Evolutionary conservation across 805 yeast genomes (phyloP).

Genomic region (Soucietia sequanensis): DNA sequence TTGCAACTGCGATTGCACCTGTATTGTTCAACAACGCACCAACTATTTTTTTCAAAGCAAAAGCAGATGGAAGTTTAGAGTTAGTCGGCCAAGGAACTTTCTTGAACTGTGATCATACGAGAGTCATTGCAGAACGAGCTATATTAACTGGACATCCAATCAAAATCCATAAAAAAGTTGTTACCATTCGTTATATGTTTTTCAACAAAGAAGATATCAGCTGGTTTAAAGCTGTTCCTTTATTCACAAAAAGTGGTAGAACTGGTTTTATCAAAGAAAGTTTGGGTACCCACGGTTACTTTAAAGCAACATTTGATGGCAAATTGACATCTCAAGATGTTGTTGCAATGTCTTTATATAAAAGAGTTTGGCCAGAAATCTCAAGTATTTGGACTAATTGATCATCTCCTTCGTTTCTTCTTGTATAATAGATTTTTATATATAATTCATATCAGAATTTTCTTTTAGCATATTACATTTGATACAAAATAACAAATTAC

Average conservation of each 20-base stretch:
- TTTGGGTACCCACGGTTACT: constrained; percentile 97
- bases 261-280: constrained; percentile 93
- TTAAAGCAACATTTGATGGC: constrained; percentile 93
- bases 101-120: constrained; percentile 77
- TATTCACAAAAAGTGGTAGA: constrained; percentile 90
- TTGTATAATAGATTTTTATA: no score
- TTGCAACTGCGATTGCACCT: constrained; percentile 90
- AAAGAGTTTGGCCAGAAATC: constrained; percentile 84
- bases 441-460: no score
- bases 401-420: no score
- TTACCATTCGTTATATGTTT: constrained; percentile 96
- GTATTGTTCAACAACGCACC: constrained; percentile 82
- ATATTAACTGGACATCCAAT: constrained; percentile 92
- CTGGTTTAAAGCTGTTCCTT: constrained; percentile 87
- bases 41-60: constrained; percentile 72
- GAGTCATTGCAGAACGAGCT: constrained; percentile 84
- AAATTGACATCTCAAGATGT: constrained; percentile 88
- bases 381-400: constrained; percentile 29
- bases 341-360: constrained; percentile 90
- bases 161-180: constrained; percentile 88
- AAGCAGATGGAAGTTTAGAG: constrained; percentile 50
- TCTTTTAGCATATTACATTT: no score
- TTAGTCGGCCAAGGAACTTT: constrained; percentile 90
- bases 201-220: constrained; percentile 86
- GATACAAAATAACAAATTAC: no score